Conservation (phyloP, 1,284 basidiomycete species). For the Papiliotrema terrestris region DNA sequence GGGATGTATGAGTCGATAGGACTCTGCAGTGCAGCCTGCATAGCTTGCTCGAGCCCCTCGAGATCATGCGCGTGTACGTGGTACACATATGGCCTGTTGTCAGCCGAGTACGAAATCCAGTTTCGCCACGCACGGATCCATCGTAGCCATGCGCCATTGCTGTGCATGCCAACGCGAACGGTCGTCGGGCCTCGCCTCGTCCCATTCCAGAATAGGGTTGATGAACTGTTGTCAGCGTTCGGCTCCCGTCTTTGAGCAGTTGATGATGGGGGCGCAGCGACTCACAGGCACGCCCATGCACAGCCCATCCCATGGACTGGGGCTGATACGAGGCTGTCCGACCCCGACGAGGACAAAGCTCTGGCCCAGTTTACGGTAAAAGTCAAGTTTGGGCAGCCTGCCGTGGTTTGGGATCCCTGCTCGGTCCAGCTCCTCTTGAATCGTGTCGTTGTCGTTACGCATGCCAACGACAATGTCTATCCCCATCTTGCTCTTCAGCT, state of each 20-base stretch:
- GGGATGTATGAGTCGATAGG: slow-evolving; percentile 35
- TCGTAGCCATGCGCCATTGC: slow-evolving; percentile 41
- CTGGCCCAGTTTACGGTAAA: slow-evolving; percentile 20
- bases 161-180: slow-evolving; percentile 45
- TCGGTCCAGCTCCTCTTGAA: slow-evolving; percentile 9
- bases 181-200: slow-evolving; percentile 39
- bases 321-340: slow-evolving; percentile 30
- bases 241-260: no score
- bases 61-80: slow-evolving; percentile 39
- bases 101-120: slow-evolving; percentile 1
- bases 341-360: slow-evolving; percentile 35
- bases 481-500: slow-evolving; percentile 14
- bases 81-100: slow-evolving; percentile 48
- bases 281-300: slow-evolving; percentile 38
- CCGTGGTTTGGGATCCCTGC: slow-evolving; percentile 26
- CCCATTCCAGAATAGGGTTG: slow-evolving; percentile 49
- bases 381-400: slow-evolving; percentile 30
- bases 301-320: slow-evolving; percentile 39
- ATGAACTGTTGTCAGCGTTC: slow-evolving; percentile 43
- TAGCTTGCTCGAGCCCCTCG: slow-evolving; percentile 20
- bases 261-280: background rate
- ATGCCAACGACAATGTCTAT: slow-evolving; percentile 27
- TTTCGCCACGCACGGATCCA: slow-evolving; percentile 29
- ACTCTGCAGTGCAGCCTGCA: slow-evolving; percentile 21
- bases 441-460: slow-evolving; percentile 23